Conservation (phyloP, 371 early-diverging fungal species). For the Choanephora cucurbitarum region DNA sequence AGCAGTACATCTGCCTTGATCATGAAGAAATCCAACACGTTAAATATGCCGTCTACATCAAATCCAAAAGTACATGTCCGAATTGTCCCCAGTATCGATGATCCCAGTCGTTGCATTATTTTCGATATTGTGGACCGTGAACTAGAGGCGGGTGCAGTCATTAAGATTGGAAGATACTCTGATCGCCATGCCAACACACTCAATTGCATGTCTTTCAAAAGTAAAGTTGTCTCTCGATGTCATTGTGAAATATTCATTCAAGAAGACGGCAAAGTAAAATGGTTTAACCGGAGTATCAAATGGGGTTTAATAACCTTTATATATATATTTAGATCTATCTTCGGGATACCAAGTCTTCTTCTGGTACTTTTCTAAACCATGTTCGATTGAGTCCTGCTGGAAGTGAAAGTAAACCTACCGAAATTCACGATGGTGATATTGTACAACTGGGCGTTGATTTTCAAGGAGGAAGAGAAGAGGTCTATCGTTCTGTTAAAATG, state of each 20-base stretch:
- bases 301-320: constrained; percentile 65
- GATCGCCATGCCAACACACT: constrained; percentile 51
- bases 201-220: constrained; percentile 85
- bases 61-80: constrained; percentile 53
- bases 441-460: constrained; percentile 96
- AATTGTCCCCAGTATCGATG: constrained; percentile 74
- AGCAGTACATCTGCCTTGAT: too few species aligned
- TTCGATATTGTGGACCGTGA: constrained; percentile 81
- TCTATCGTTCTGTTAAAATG: constrained; percentile 80
- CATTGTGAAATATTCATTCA: constrained; percentile 93
- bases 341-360: constrained; percentile 87
- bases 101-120: constrained; percentile 66
- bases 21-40: too few species aligned
- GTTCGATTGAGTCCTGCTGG: constrained; percentile 85
- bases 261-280: constrained; percentile 64
- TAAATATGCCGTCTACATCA: too few species aligned
- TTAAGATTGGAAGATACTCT: constrained; percentile 79
- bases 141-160: constrained; percentile 59
- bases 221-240: constrained; percentile 92
- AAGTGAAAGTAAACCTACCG: constrained; percentile 80
- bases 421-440: constrained; percentile 88
- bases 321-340: not conserved
- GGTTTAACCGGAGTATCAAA: not conserved
- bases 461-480: constrained; percentile 81
- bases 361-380: constrained; percentile 96